phyloP scores from a whole-genome alignment of 441 rosid species.

The Croton laevigatus region DNA sequence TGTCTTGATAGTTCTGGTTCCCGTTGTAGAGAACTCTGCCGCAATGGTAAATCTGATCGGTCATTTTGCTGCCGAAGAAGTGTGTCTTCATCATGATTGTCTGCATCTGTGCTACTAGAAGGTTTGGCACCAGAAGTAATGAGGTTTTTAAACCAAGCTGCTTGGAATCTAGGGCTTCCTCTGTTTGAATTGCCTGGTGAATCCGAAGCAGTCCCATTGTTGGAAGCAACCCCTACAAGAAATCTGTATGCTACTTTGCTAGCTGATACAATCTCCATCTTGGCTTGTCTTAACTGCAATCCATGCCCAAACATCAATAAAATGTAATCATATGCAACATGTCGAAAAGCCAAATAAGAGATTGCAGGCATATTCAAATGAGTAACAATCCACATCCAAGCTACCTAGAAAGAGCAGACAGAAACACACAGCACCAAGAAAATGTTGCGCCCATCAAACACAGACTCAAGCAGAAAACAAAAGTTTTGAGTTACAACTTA shows the following conservation, averaged over 20 bases:
- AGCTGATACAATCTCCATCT: constrained; percentile 88
- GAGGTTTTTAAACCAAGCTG: constrained; percentile 79
- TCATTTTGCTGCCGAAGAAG: constrained; percentile 23
- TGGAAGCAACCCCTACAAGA: constrained; percentile 56
- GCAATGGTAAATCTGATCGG: constrained; percentile 19
- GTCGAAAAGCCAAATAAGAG: neutral
- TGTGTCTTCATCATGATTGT: constrained; percentile 29
- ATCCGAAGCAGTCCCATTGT: constrained; percentile 40
- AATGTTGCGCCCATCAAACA: no score
- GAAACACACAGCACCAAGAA: neutral
- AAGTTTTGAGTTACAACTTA: neutral
- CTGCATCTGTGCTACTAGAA: constrained; percentile 53
- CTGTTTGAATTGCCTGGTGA: constrained; percentile 54
- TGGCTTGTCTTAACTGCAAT: constrained; percentile 91
- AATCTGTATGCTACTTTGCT: constrained; percentile 97
- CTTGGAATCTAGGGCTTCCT: constrained; percentile 61
- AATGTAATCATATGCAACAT: neutral
- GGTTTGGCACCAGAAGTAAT: constrained; percentile 70
- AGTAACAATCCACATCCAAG: neutral
- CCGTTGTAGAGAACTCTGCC: constrained; percentile 25
- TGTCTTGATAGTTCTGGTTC: constrained; percentile 19
- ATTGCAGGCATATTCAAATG: neutral
- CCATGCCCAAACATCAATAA: constrained; percentile 14
- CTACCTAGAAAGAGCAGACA: no score
- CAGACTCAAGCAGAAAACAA: neutral